A percentile compares a stretch with the other conserved stretches of the same genome.
phyloP scores from a whole-genome alignment of 2,329 filamentous ascomycete genomes.

The Colletotrichum falcatum region DNA sequence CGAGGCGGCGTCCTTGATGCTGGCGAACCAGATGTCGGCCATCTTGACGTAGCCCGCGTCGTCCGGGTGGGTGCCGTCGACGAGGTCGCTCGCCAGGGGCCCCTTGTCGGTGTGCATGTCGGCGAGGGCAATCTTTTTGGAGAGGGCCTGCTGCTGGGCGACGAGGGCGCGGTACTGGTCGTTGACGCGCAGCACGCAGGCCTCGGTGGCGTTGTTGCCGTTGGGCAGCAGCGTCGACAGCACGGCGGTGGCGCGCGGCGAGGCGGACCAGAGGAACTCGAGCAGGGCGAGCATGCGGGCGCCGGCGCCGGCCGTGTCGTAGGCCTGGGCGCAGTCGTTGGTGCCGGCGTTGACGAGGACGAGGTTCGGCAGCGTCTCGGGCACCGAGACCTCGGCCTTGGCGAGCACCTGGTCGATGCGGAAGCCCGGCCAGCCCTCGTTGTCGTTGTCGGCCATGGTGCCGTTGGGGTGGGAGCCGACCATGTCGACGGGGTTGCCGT shows the following conservation, averaged over 20 bases:
- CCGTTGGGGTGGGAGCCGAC: slow-evolving; percentile 55
- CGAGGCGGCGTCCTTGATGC: slow-evolving; percentile 46
- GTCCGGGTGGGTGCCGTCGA: slow-evolving; percentile 55
- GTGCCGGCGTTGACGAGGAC: slow-evolving; percentile 58
- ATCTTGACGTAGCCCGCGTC: slow-evolving; percentile 56
- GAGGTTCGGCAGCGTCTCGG: slow-evolving; percentile 52
- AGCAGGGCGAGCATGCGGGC: slow-evolving; percentile 52
- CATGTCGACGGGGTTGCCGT: slow-evolving; percentile 54
- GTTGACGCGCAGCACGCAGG: slow-evolving; percentile 50
- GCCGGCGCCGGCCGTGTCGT: slow-evolving; percentile 47
- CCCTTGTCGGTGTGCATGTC: slow-evolving; percentile 54
- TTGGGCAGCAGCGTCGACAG: slow-evolving; percentile 55
- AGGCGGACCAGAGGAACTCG: slow-evolving; percentile 49
- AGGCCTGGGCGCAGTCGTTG: slow-evolving; percentile 55
- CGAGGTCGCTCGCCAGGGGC: slow-evolving; percentile 49
- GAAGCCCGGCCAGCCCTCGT: slow-evolving; percentile 59
- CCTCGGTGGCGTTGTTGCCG: slow-evolving; percentile 45
- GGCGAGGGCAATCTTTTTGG: slow-evolving; percentile 52
- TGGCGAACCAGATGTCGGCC: slow-evolving; percentile 52
- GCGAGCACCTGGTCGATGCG: slow-evolving; percentile 54
- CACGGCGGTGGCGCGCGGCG: slow-evolving; percentile 51
- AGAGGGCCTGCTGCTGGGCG: slow-evolving; percentile 44
- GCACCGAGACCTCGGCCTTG: slow-evolving; percentile 50
- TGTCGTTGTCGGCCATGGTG: slow-evolving; percentile 55
- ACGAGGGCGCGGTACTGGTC: slow-evolving; percentile 48